A percentile compares a stretch with the other conserved stretches of the same genome.
phyloP scores from a whole-genome alignment of 1,284 basidiomycete genomes.

The Ceraceosorus guamensis region DNA sequence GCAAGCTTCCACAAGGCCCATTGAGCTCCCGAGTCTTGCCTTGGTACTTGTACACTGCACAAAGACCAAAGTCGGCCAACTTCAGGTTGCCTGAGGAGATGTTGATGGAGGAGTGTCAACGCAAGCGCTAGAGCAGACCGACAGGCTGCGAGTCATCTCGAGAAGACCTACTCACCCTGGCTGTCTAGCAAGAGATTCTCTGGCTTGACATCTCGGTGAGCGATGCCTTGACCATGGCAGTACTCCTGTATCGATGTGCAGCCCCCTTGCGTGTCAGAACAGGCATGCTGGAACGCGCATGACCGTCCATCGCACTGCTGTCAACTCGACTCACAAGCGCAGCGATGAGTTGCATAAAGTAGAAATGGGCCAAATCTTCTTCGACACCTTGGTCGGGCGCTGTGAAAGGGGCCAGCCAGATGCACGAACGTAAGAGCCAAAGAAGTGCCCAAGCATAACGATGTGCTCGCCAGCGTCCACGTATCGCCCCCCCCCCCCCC shows the following conservation, averaged over 20 bases:
- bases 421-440: no score
- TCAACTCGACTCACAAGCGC: conserved; percentile 58
- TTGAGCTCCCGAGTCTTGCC: conserved; percentile 58
- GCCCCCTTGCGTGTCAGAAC: no score
- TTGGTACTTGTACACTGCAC: conserved; percentile 82
- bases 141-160: not conserved
- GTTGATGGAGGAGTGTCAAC: not conserved
- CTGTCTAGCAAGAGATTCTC: conserved; percentile 56
- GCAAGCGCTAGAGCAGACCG: not conserved
- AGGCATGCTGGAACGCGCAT: not conserved
- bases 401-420: no score
- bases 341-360: conserved; percentile 78
- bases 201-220: conserved; percentile 52
- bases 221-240: conserved; percentile 63
- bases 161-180: conserved; percentile 12
- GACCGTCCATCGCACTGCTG: not conserved
- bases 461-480: not conserved
- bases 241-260: conserved; percentile 53
- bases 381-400: conserved; percentile 75
- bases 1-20: conserved; percentile 75
- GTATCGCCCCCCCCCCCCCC: no score
- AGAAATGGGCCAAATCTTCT: conserved; percentile 81
- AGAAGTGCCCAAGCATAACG: not conserved
- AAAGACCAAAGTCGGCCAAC: conserved; percentile 91
- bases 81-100: conserved; percentile 61